phyloP scores from a whole-genome alignment of 2,329 filamentous ascomycete species.

The Paraphaeosphaeria minitans region DNA sequence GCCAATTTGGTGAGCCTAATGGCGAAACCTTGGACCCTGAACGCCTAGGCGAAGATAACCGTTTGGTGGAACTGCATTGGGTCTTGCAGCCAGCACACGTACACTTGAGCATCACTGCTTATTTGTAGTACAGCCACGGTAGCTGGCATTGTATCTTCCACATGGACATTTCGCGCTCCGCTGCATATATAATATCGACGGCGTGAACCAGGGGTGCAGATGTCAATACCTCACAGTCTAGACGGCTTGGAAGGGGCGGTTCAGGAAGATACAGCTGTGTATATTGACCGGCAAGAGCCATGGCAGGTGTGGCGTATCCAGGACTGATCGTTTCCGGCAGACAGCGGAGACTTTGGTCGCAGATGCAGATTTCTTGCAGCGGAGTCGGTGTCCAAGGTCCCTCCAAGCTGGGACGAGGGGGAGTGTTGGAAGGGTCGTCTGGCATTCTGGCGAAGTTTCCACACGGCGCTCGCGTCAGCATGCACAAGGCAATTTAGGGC shows the following conservation, averaged over 20 bases:
- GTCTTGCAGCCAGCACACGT: not conserved
- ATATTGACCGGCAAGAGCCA: not conserved
- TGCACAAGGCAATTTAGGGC: not conserved
- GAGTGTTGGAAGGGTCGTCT: slow-evolving; percentile 1
- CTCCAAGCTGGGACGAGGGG: not conserved
- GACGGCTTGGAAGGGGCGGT: not conserved
- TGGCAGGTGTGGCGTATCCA: slow-evolving; percentile 1
- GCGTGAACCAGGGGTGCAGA: not conserved
- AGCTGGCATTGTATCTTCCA: not conserved
- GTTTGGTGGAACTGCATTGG: not conserved
- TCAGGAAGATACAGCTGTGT: not conserved
- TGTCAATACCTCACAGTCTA: too few relatives aligned
- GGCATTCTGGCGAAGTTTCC: not conserved
- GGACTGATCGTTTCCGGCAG: slow-evolving; percentile 2
- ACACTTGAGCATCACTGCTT: not conserved
- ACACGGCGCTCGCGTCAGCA: too few relatives aligned
- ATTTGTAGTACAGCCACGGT: slow-evolving; percentile 1
- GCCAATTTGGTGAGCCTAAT: slow-evolving; percentile 1
- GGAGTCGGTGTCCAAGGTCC: not conserved
- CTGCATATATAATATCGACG: not conserved
- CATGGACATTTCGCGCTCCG: slow-evolving; percentile 1
- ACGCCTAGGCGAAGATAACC: not conserved
- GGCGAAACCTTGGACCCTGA: slow-evolving; percentile 3
- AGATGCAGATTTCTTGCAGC: slow-evolving; percentile 2
- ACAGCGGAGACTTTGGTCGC: not conserved